Conservation (phyloP, 2,329 filamentous ascomycete genomes). For the Emmonsiellopsis sp. region DNA sequence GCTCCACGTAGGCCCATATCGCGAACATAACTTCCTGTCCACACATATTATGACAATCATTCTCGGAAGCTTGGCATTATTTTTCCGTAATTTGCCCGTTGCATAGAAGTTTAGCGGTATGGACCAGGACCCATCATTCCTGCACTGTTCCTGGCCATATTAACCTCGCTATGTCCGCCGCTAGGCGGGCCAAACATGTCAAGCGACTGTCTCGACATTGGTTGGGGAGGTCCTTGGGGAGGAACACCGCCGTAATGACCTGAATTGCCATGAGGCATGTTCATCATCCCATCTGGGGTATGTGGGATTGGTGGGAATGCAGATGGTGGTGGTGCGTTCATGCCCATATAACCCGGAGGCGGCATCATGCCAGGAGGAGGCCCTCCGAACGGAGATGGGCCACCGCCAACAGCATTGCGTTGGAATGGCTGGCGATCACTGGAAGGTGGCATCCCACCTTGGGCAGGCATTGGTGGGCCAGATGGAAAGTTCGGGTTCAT, state of each 20-base stretch:
- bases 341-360: slow-evolving; percentile 34
- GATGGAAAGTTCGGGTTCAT: slow-evolving; percentile 29
- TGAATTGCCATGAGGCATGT: slow-evolving; percentile 24
- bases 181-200: slow-evolving; percentile 35
- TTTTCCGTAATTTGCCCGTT: not conserved
- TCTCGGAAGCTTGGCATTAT: not conserved
- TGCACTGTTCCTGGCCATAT: slow-evolving; percentile 1
- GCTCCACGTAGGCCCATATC: not conserved
- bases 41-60: not conserved
- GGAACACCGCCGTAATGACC: slow-evolving; percentile 27
- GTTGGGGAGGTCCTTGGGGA: slow-evolving; percentile 26
- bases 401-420: slow-evolving; percentile 20
- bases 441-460: slow-evolving; percentile 22
- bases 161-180: slow-evolving; percentile 6
- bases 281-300: slow-evolving; percentile 29
- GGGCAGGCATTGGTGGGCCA: slow-evolving; percentile 26
- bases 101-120: slow-evolving; percentile 9
- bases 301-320: slow-evolving; percentile 32
- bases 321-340: slow-evolving; percentile 25
- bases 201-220: slow-evolving; percentile 31
- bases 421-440: slow-evolving; percentile 30
- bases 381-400: slow-evolving; percentile 18
- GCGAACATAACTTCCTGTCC: not conserved
- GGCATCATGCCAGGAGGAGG: slow-evolving; percentile 37
- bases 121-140: slow-evolving; percentile 15